Conservation (phyloP, 257 asterid genomes). For the Nicotiana knightiana region DNA sequence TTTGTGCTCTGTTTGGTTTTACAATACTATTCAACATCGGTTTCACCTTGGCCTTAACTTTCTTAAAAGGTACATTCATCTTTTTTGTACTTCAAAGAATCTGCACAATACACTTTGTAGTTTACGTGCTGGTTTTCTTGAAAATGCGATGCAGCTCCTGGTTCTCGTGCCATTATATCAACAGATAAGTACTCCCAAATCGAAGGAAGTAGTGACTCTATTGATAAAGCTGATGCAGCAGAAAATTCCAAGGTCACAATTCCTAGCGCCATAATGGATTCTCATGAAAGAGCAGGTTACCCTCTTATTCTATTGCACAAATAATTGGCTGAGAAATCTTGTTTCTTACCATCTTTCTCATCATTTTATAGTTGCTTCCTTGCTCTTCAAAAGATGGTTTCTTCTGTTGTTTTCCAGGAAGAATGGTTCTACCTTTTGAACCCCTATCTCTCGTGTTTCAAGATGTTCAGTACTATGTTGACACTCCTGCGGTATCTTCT, state of each 20-base stretch:
- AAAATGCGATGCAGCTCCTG: constrained; percentile 45
- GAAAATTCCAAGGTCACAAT: constrained; percentile 7
- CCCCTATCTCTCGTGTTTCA: constrained; percentile 44
- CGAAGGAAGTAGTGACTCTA: constrained; percentile 24
- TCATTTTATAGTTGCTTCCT: neutral
- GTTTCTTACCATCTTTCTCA: neutral
- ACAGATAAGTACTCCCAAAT: constrained; percentile 38
- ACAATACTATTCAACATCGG: constrained; percentile 47
- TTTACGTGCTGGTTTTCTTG: constrained; percentile 1
- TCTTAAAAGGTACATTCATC: constrained; percentile 43
- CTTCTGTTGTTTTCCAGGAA: constrained; percentile 29
- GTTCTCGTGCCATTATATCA: constrained; percentile 66
- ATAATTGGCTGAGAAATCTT: neutral
- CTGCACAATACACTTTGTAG: neutral
- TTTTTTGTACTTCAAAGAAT: constrained; percentile 3
- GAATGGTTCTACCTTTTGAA: constrained; percentile 62
- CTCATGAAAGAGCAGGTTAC: constrained; percentile 9
- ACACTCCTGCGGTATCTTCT: constrained; percentile 40
- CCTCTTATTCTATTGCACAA: neutral
- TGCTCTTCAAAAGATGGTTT: neutral
- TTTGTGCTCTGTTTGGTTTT: constrained; percentile 51
- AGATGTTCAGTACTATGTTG: constrained; percentile 48
- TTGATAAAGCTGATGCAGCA: constrained; percentile 8
- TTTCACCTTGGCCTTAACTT: constrained; percentile 46
- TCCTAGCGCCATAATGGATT: constrained; percentile 11